Base-by-base conservation (phyloP, 2,329 filamentous ascomycete genomes). In the Aspergillus pseudoterreus region DNA sequence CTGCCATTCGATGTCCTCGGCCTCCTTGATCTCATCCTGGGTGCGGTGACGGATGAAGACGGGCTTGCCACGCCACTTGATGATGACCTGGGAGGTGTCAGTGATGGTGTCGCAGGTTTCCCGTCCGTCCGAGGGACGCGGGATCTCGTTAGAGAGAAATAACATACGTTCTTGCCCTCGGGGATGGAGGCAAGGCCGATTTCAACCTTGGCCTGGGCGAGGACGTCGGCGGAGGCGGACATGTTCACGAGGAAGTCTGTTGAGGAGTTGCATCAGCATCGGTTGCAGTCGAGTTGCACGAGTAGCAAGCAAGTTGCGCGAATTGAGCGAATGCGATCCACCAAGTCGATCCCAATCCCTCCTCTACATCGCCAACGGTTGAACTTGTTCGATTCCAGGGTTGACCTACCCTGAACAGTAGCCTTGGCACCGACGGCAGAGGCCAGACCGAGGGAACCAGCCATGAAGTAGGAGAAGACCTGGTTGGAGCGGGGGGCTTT, bases 31-130 rank as follows among this genome's bases (percentile, higher is more conserved):
- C 81, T 99, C 94, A 69, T 82, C 81, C 68, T 84, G 78, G 66
- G 94, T 99, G 71, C 94, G 90, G 87, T 99, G 94, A 75, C 94
- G 92, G 84, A 99, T 91, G 82, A 99, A 99, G 75, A 99, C 91
- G 75, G 94, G 94, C 88, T 99, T 99, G 75, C 94, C 94, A 82
- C 94, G 89, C 94, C 94, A 99, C 82, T 99, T 99, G 83, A 99
- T 95, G 75, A 99, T 95, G 74, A 99, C 87, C 88, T 92, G 50
- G 19, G 12, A 24, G 39, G 50, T 45, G 50, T 57, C 49, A 57
- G 56, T 55, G 27, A 30, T 11, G 27, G 10, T 30, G 27, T 30
- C 27, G 27, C 27, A 30, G 27, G 27, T 30, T 9, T 11, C 27
- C 8, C 21, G 44, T 45, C 24, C 15, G 30, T 27, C 14, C 32